Conservation (phyloP, 768 basidiomycete genomes). For the Lactarius akahatsu region DNA sequence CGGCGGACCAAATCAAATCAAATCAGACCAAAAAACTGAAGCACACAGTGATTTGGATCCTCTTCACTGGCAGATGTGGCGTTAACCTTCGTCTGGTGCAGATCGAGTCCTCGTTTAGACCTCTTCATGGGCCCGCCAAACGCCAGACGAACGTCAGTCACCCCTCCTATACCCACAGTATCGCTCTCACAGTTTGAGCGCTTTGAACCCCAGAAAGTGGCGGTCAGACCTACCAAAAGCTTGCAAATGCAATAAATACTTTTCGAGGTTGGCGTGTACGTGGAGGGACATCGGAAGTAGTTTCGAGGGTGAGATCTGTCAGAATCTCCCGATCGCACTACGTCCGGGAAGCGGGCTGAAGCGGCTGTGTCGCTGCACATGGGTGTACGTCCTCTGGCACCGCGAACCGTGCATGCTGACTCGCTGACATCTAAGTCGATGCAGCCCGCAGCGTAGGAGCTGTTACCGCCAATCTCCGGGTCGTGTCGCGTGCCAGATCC, state of each 20-base stretch:
- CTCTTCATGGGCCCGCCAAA: not conserved
- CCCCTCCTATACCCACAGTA: not conserved
- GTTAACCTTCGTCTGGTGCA: conserved; percentile 24
- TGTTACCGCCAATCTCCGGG: conserved; percentile 18
- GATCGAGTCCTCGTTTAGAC: conserved; percentile 13
- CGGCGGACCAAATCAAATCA: not conserved
- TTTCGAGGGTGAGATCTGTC: conserved; percentile 26
- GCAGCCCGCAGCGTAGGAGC: conserved; percentile 12
- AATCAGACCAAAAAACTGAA: not conserved
- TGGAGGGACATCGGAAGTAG: conserved; percentile 26
- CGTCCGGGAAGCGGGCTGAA: conserved; percentile 15
- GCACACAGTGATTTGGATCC: not conserved
- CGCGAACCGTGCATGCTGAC: conserved; percentile 24
- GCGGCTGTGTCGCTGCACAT: conserved; percentile 11
- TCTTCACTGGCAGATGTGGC: conserved; percentile 19
- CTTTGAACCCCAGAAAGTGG: not conserved
- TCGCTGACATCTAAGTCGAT: conserved; percentile 28
- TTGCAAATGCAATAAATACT: conserved; percentile 25
- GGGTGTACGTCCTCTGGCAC: conserved; percentile 20
- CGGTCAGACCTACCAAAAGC: conserved; percentile 9
- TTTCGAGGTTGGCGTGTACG: conserved; percentile 17
- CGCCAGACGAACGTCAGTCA: conserved; percentile 14
- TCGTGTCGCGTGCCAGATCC: conserved; percentile 18
- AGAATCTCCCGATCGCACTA: conserved; percentile 21
- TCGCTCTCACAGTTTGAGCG: conserved; percentile 2